These are phyloP conservation scores for Remersonia thermophila DNA, from an alignment of 2,329 filamentous ascomycete species.

Conservation along the genomic window DNA sequence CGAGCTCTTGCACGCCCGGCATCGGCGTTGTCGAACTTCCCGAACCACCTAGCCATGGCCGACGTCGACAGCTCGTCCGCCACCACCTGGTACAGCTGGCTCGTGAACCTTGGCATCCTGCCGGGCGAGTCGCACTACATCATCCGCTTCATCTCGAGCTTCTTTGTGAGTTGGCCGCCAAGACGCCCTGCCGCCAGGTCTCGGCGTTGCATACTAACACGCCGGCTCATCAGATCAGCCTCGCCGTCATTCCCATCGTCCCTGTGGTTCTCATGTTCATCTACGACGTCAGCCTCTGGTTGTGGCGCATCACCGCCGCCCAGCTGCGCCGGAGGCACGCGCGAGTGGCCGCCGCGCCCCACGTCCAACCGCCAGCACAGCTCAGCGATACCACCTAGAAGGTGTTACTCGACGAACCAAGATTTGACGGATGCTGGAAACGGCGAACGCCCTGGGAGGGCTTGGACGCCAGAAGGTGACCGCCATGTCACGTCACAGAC, in stretches of 20 bases:
- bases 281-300: constrained; percentile 41
- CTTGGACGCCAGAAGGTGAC: too few species aligned
- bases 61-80: constrained; percentile 4
- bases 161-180: constrained; percentile 18
- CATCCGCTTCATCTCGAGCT: constrained; percentile 17
- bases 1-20: too few species aligned
- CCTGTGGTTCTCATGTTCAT: constrained; percentile 36
- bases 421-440: too few species aligned
- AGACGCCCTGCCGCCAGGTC: too few species aligned
- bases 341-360: not conserved
- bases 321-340: not conserved
- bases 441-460: too few species aligned
- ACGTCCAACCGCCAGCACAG: not conserved
- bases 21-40: too few species aligned
- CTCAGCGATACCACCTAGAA: not conserved
- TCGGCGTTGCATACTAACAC: too few species aligned
- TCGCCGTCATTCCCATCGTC: constrained; percentile 34
- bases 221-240: constrained; percentile 31
- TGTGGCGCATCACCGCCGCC: constrained; percentile 32
- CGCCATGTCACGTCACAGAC: too few species aligned
- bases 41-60: constrained; percentile 7
- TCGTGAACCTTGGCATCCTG: constrained; percentile 13
- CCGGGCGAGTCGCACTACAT: constrained; percentile 13
- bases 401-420: not conserved
- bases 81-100: constrained; percentile 12